These are phyloP conservation scores for Aspergillus amoenus DNA, from an alignment of 2,329 filamentous ascomycete species.

Conservation along the genomic window DNA sequence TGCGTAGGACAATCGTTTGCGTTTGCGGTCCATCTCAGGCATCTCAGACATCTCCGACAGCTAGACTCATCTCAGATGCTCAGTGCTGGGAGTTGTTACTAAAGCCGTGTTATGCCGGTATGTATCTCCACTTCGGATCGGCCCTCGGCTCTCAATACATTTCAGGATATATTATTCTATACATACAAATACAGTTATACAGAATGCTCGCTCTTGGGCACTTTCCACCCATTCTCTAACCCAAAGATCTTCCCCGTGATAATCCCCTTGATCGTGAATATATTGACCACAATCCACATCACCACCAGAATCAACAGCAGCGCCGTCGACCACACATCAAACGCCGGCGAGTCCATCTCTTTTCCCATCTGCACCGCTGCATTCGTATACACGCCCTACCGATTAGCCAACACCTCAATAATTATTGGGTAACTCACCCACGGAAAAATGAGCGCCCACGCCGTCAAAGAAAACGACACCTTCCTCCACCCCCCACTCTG, in stretches of 20 bases:
- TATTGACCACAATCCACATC: slow-evolving; percentile 31
- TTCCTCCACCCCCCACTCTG: slow-evolving; percentile 21
- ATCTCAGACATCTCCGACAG: too few species aligned
- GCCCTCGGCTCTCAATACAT: too few species aligned
- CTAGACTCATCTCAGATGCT: too few species aligned
- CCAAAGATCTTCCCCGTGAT: slow-evolving; percentile 31
- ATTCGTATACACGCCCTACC: slow-evolving; percentile 42
- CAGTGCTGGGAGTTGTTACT: too few species aligned
- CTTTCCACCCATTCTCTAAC: slow-evolving; percentile 28
- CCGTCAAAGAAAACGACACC: slow-evolving; percentile 30
- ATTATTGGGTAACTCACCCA: slow-evolving; percentile 30
- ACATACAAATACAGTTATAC: neutral
- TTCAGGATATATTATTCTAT: too few species aligned
- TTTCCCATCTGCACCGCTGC: slow-evolving; percentile 38
- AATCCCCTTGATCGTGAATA: slow-evolving; percentile 33
- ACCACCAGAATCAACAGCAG: slow-evolving; percentile 37
- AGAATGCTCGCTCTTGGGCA: neutral
- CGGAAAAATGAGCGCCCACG: slow-evolving; percentile 42
- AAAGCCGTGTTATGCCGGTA: too few species aligned
- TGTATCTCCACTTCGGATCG: too few species aligned
- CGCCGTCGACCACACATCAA: slow-evolving; percentile 39
- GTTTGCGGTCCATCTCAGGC: neutral
- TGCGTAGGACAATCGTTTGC: neutral
- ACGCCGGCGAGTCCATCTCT: slow-evolving; percentile 40
- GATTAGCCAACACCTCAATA: neutral